Base-by-base conservation (phyloP, 2,329 filamentous ascomycete species). In the Massarina eburnea region DNA sequence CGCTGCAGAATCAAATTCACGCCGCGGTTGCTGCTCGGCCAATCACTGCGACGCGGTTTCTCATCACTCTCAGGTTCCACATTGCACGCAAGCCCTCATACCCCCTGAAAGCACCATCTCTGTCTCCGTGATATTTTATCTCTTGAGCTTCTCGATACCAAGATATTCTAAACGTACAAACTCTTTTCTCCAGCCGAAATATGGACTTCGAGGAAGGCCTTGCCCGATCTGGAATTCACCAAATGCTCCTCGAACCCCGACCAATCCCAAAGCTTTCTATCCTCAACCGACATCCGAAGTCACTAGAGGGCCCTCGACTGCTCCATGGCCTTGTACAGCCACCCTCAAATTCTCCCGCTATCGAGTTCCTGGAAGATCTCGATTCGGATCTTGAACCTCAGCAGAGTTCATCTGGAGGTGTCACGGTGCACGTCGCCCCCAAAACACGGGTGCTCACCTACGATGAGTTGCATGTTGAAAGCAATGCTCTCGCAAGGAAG, bases 321-420 rank as follows among this genome's bases (percentile, higher is more conserved):
- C 74, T 86, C 17, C 83, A 86, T 65, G 68, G 87, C 8, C 76
- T 95, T 7, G 80, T 94, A 39, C 69, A 74, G 20, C 57, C 71
- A 27, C 49, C 66, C n/a, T 49, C 60, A 19, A 57, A 68, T 36
- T 57, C 40, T 20, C 45, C 61, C 5, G 87, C 88, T 7, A 78
- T 91, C 50, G 85, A 91, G 45, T 88, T 83, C 61, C 73, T 82
- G 22, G 70, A 75, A 46, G 56, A 73, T 35, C n/a, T n/a, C n/a
- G n/a, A n/a, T n/a, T n/a, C n/a, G n/a, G n/a, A n/a, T n/a, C n/a
- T n/a, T n/a, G n/a, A n/a, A n/a, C n/a, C n/a, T n/a, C n/a, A n/a
- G n/a, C n/a, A n/a, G n/a, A n/a, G n/a, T n/a, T n/a, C n/a, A n/a
- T n/a, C n/a, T n/a, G n/a, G n/a, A n/a, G n/a, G n/a, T n/a, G n/a